phyloP scores from a whole-genome alignment of 495 filamentous ascomycete genomes.

The Aspergillus homomorphus region DNA sequence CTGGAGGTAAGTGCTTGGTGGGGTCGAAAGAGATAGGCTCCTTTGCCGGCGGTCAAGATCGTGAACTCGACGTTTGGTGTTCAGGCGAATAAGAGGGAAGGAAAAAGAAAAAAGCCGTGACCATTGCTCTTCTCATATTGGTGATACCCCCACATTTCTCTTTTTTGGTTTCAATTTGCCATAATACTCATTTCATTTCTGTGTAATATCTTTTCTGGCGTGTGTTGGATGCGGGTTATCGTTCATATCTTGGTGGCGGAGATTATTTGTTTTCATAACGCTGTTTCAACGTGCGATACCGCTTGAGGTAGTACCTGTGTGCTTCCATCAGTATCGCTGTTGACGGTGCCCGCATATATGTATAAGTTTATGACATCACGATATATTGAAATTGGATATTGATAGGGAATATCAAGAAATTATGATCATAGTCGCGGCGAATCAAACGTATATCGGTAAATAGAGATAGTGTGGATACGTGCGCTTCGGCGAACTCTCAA shows the following conservation, averaged over 20 bases:
- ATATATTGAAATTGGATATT: background rate
- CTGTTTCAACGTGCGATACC: constrained; percentile 83
- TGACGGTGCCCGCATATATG: constrained; percentile 8
- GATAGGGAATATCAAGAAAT: background rate
- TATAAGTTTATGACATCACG: constrained; percentile 10
- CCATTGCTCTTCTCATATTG: constrained; percentile 45
- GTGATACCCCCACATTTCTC: constrained; percentile 41
- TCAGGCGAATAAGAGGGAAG: constrained; percentile 20
- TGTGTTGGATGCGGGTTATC: background rate
- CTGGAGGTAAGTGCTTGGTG: constrained; percentile 95
- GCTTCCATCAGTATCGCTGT: constrained; percentile 18
- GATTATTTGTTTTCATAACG: constrained; percentile 61
- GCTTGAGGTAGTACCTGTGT: constrained; percentile 86
- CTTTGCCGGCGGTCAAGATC: constrained; percentile 13
- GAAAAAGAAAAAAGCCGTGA: constrained; percentile 25
- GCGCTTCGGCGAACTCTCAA: background rate
- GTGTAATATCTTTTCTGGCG: constrained; percentile 14
- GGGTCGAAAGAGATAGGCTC: constrained; percentile 62
- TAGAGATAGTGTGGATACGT: background rate
- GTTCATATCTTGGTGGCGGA: constrained; percentile 12
- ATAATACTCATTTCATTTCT: constrained; percentile 22
- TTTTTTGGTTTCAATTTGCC: constrained; percentile 12
- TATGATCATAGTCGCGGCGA: background rate
- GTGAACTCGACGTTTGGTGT: constrained; percentile 18
- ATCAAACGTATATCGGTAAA: background rate